Conservation (phyloP, 1,284 basidiomycete species). For the Marasmius oreades region DNA sequence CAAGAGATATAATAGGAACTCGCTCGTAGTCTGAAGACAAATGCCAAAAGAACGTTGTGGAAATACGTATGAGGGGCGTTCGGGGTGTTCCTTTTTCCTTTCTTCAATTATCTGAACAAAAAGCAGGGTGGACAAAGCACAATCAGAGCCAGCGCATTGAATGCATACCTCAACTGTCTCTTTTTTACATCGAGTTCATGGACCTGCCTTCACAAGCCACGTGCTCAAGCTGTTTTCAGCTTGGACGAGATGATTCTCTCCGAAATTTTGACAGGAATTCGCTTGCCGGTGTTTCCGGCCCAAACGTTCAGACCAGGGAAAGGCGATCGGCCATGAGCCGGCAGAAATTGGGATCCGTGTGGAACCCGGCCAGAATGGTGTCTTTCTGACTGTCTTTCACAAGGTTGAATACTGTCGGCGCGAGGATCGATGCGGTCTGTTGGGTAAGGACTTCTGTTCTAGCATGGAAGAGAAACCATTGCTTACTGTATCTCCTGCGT, state of each 20-base stretch:
- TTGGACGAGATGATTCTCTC: constrained; percentile 76
- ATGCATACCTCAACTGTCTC: constrained; percentile 63
- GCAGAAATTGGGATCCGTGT: constrained; percentile 84
- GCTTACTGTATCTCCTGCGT: constrained; percentile 80
- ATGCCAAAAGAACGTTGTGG: constrained; percentile 94
- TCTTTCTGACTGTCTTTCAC: constrained; percentile 71
- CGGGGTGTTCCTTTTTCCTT: constrained; percentile 54
- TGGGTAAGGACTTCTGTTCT: too few relatives aligned
- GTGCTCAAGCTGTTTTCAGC: constrained; percentile 91
- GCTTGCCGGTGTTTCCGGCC: constrained; percentile 88
- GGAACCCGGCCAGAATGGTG: constrained; percentile 88
- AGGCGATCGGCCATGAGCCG: constrained; percentile 87
- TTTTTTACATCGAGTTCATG: constrained; percentile 90
- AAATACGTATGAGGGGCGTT: constrained; percentile 85
- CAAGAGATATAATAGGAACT: constrained; percentile 56
- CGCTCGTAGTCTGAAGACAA: constrained; percentile 82
- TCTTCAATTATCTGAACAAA: constrained; percentile 58
- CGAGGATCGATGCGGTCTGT: too few relatives aligned
- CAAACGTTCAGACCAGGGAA: constrained; percentile 86
- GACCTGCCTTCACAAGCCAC: constrained; percentile 87
- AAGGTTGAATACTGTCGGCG: constrained; percentile 88
- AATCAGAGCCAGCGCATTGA: neutral
- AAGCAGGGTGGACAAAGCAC: constrained; percentile 7
- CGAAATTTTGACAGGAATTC: constrained; percentile 83
- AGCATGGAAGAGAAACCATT: neutral